Evolutionary conservation across 495 filamentous ascomycete species (phyloP).

Genomic region (Penicillium daleae): DNA sequence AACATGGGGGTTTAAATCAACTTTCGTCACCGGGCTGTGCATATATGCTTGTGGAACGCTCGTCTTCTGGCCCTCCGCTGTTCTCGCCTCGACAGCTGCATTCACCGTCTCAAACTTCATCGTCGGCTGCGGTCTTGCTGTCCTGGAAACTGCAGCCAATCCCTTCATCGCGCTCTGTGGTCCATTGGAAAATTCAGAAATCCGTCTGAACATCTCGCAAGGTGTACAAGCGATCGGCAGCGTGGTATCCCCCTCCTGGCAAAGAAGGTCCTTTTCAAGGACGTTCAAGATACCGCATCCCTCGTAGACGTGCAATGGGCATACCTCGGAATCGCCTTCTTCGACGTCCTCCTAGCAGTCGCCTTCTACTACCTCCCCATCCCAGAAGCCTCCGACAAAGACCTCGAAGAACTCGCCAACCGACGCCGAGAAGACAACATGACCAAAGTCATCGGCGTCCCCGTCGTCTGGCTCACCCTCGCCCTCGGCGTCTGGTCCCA

Average conservation of each 20-base stretch:
- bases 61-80: slow-evolving; percentile 75
- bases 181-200: slow-evolving; percentile 65
- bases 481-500: slow-evolving; percentile 59
- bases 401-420: slow-evolving; percentile 59
- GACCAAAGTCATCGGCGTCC: slow-evolving; percentile 46
- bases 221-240: slow-evolving; percentile 70
- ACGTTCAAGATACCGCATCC: slow-evolving; percentile 53
- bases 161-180: slow-evolving; percentile 72
- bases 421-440: slow-evolving; percentile 55
- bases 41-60: slow-evolving; percentile 67
- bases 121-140: slow-evolving; percentile 64
- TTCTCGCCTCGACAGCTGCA: slow-evolving; percentile 66
- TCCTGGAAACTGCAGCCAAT: slow-evolving; percentile 68
- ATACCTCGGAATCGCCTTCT: slow-evolving; percentile 69
- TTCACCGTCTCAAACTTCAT: slow-evolving; percentile 71
- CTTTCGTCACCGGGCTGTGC: slow-evolving; percentile 65
- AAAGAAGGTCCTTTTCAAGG: slow-evolving; percentile 62
- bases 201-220: slow-evolving; percentile 68
- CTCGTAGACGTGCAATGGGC: slow-evolving; percentile 73
- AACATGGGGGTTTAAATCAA: slow-evolving; percentile 68
- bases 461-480: slow-evolving; percentile 61
- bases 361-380: slow-evolving; percentile 67
- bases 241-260: slow-evolving; percentile 65
- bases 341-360: slow-evolving; percentile 65
- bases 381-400: slow-evolving; percentile 68